Conservation (phyloP, 1,284 basidiomycete genomes). For the Inonotus hispidus region DNA sequence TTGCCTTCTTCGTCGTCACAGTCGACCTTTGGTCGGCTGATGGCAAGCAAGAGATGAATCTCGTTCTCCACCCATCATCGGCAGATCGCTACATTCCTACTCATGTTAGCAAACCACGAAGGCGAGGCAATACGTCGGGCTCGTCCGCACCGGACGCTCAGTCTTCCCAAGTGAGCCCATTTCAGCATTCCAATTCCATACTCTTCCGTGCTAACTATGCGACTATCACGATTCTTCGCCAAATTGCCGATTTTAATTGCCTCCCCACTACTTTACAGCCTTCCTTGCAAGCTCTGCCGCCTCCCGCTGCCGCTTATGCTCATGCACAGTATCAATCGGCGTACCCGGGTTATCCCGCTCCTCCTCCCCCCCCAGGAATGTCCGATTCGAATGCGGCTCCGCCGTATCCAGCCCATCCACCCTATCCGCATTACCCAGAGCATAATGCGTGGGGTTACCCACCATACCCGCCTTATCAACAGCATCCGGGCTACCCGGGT, state of each 20-base stretch:
- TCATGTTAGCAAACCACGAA: slow-evolving; percentile 46
- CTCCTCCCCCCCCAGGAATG: slow-evolving; percentile 4
- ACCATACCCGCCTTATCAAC: slow-evolving; percentile 9
- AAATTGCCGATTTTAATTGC: neutral
- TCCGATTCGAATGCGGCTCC: slow-evolving; percentile 5
- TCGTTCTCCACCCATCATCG: slow-evolving; percentile 80
- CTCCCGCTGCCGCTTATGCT: slow-evolving; percentile 14
- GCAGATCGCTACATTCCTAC: slow-evolving; percentile 63
- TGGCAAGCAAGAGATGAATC: slow-evolving; percentile 75
- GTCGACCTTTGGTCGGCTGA: slow-evolving; percentile 86
- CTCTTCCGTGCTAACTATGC: neutral
- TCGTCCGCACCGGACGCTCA: slow-evolving; percentile 7
- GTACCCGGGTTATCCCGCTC: slow-evolving; percentile 11
- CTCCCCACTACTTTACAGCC: neutral
- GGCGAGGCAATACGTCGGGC: slow-evolving; percentile 33
- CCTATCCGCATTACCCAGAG: slow-evolving; percentile 11
- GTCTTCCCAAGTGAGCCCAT: slow-evolving; percentile 14
- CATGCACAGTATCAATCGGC: slow-evolving; percentile 14
- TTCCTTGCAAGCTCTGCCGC: slow-evolving; percentile 14
- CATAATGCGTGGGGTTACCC: slow-evolving; percentile 16
- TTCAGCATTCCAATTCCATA: neutral
- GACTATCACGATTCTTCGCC: neutral
- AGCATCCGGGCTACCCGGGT: slow-evolving; percentile 11
- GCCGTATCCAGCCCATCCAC: slow-evolving; percentile 2
- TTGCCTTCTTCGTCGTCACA: slow-evolving; percentile 81